Conservation (phyloP, 331 rosid genomes). For the Quercus lobata region DNA sequence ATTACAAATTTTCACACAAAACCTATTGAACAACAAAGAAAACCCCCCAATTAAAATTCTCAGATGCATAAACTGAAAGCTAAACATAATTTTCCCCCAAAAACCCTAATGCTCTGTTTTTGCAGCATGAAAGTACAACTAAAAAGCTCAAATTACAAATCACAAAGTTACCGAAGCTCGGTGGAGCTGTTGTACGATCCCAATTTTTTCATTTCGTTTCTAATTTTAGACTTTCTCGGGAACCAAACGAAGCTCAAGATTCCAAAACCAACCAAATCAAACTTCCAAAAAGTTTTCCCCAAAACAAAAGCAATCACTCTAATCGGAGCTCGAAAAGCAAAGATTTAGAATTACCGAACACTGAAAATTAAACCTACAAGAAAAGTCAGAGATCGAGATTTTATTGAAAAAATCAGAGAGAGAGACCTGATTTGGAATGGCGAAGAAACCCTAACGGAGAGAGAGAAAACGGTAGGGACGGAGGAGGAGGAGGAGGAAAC, state of each 20-base stretch:
- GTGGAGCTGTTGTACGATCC: background rate
- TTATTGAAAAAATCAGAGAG: background rate
- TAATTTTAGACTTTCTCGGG: background rate
- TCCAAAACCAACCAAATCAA: constrained; percentile 2
- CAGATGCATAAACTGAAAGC: background rate
- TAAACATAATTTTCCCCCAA: background rate
- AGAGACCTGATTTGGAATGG: constrained; percentile 11
- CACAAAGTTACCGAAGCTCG: background rate
- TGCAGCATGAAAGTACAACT: background rate
- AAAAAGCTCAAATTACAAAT: background rate
- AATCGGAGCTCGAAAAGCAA: background rate
- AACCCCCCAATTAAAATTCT: background rate
- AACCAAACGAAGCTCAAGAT: constrained; percentile 5
- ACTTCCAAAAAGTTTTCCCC: background rate
- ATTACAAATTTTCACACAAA: background rate
- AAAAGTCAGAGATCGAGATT: background rate
- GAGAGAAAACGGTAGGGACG: background rate
- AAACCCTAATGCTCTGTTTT: constrained; percentile 27
- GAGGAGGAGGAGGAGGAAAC: background rate
- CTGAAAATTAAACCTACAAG: background rate
- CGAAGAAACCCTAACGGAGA: constrained; percentile 4
- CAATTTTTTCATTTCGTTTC: background rate
- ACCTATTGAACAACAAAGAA: too few relatives aligned
- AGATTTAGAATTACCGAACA: background rate
- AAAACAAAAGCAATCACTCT: background rate